These are phyloP conservation scores for Collybiopsis luxurians DNA, from an alignment of 768 basidiomycete species.

Conservation along the genomic window DNA sequence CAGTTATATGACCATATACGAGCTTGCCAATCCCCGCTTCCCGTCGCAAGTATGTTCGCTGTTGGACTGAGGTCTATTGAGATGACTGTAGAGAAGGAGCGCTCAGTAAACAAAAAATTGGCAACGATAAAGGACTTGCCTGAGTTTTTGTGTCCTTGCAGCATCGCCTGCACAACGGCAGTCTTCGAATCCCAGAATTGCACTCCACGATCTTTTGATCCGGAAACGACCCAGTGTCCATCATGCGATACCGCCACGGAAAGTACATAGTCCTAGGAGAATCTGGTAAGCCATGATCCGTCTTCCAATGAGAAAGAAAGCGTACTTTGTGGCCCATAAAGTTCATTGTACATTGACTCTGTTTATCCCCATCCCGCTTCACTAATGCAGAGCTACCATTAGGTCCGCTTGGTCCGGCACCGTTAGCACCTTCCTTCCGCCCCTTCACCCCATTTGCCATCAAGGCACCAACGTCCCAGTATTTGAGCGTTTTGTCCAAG, in stretches of 20 bases:
- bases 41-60: slow-evolving; percentile 31
- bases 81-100: slow-evolving; percentile 18
- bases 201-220: slow-evolving; percentile 92
- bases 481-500: slow-evolving; percentile 84
- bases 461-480: slow-evolving; percentile 82
- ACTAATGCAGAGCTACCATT: slow-evolving; percentile 70
- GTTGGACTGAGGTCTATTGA: slow-evolving; percentile 31
- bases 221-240: slow-evolving; percentile 92
- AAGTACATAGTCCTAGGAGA: slow-evolving; percentile 26
- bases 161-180: slow-evolving; percentile 83
- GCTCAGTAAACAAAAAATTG: not conserved
- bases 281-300: not conserved
- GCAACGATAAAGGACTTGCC: slow-evolving; percentile 45
- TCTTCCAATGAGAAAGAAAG: slow-evolving; percentile 21
- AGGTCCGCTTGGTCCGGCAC: slow-evolving; percentile 33
- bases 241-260: slow-evolving; percentile 71
- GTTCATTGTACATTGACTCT: slow-evolving; percentile 68
- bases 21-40: slow-evolving; percentile 33
- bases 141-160: slow-evolving; percentile 70
- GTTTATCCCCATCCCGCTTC: slow-evolving; percentile 68
- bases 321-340: slow-evolving; percentile 88
- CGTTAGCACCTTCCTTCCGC: slow-evolving; percentile 46
- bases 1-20: slow-evolving; percentile 27
- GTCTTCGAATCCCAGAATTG: slow-evolving; percentile 88
- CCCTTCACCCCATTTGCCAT: slow-evolving; percentile 59